Evolutionary conservation across 2,329 filamentous ascomycete genomes (phyloP).

Genomic region (Fusarium sublunatum): DNA sequence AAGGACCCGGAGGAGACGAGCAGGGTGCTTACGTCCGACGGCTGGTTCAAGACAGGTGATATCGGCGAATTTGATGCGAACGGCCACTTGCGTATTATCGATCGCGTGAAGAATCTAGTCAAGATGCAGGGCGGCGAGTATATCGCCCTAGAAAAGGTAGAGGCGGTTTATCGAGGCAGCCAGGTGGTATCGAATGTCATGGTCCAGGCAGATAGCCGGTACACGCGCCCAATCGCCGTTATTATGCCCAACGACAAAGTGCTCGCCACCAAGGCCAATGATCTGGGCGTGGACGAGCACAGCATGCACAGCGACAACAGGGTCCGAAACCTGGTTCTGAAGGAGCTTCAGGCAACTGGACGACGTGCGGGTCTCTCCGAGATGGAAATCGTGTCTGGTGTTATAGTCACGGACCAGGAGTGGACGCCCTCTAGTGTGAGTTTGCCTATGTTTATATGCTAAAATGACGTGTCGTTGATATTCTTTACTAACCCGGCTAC

Average conservation of each 20-base stretch:
- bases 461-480: neutral
- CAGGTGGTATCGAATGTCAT: conserved; percentile 83
- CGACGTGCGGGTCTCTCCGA: conserved; percentile 72
- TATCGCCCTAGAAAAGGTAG: conserved; percentile 96
- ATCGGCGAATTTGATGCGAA: conserved; percentile 86
- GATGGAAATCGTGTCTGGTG: conserved; percentile 79
- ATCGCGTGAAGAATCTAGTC: conserved; percentile 97
- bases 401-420: conserved; percentile 84
- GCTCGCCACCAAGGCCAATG: conserved; percentile 67
- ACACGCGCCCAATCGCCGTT: conserved; percentile 83
- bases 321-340: conserved; percentile 68
- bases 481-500: neutral
- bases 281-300: conserved; percentile 71
- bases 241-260: conserved; percentile 74
- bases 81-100: conserved; percentile 87
- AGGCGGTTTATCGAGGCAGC: conserved; percentile 85
- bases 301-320: conserved; percentile 74
- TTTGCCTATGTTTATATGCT: neutral
- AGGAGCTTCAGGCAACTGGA: conserved; percentile 74
- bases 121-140: conserved; percentile 97
- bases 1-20: conserved; percentile 86
- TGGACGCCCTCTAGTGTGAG: conserved; percentile 87
- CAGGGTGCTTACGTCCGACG: conserved; percentile 80
- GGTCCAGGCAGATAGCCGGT: conserved; percentile 79
- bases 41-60: conserved; percentile 97